Base-by-base conservation (phyloP, 1,284 basidiomycete species). In the Thelephora terrestris region DNA sequence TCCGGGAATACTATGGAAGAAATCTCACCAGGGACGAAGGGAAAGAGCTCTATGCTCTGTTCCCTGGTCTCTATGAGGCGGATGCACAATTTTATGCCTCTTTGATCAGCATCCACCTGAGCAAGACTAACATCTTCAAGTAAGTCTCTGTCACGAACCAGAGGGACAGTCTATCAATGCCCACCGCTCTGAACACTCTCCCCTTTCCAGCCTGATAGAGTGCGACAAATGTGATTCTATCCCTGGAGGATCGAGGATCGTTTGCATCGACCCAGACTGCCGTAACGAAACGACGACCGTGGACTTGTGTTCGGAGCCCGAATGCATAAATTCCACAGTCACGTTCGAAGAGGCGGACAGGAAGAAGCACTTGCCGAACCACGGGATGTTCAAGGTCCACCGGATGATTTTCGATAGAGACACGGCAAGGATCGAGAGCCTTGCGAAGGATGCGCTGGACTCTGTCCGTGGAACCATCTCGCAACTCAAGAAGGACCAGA, bases 361-460 rank as follows among this genome's bases (percentile, higher is more conserved):
- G n/a, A 45, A 46, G n/a, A 52, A 57, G 4, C 63, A 65, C 42
- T 46, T 54, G 2, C 57, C 58, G 9, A 52, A 58, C 5, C 64
- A 65, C 47, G 58, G 62, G 42, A 27, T 64, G 17, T 49, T 62
- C 43, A 65, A 65, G 40, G 52, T 64, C 4, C 58, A 60, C 12
- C 53, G 56, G 7, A 49, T 61, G 17, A 47, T 60, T 23, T 58
- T 63, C 38, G 45, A 46, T 10, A 47, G 59, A 18, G n/a, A 50
- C 57, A 35, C 52, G 58, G 10, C 54, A 53, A 16, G 47, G 53
- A 17, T 56, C 58, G 3, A 56, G 55, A 49, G 35, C 4, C 9
- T 47, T 54, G 7, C 23, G 55, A 2, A 27, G 46, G 12, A 36
- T 29, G 1, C 47, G 46, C 3, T 46, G n/a, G 12, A 5, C 9